These are phyloP conservation scores for Vigna nakashimae DNA, from an alignment of 306 rosid species.

Conservation along the genomic window DNA sequence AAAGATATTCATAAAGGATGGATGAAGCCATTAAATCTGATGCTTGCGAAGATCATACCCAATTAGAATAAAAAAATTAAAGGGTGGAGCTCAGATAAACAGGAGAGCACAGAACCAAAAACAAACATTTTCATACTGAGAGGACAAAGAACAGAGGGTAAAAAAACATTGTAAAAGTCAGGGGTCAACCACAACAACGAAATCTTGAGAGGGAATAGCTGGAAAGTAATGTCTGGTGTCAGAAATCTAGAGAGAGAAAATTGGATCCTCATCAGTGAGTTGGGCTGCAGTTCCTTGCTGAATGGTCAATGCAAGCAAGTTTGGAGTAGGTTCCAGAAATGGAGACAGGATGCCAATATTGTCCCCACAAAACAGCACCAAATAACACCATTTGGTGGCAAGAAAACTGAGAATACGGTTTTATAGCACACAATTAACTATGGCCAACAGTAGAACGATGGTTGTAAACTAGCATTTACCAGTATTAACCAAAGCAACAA, in stretches of 20 bases:
- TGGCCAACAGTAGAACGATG: neutral
- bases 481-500: slow-evolving; percentile 11
- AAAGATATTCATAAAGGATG: neutral
- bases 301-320: too few relatives aligned
- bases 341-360: neutral
- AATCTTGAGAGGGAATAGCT: neutral
- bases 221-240: neutral
- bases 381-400: neutral
- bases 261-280: neutral
- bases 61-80: neutral
- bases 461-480: slow-evolving; percentile 2
- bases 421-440: too few relatives aligned
- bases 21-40: neutral
- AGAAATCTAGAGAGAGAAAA: neutral
- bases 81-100: neutral
- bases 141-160: neutral
- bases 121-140: neutral
- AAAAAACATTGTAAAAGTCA: neutral
- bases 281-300: too few relatives aligned
- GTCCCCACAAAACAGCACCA: neutral
- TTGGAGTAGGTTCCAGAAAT: neutral
- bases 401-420: neutral
- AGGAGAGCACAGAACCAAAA: neutral
- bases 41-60: neutral
- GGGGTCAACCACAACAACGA: neutral